Percentiles rank a stretch among this genome's conserved stretches.
phyloP scores from a whole-genome alignment of 2,329 filamentous ascomycete genomes.

The Endoconidiophora laricicola region DNA sequence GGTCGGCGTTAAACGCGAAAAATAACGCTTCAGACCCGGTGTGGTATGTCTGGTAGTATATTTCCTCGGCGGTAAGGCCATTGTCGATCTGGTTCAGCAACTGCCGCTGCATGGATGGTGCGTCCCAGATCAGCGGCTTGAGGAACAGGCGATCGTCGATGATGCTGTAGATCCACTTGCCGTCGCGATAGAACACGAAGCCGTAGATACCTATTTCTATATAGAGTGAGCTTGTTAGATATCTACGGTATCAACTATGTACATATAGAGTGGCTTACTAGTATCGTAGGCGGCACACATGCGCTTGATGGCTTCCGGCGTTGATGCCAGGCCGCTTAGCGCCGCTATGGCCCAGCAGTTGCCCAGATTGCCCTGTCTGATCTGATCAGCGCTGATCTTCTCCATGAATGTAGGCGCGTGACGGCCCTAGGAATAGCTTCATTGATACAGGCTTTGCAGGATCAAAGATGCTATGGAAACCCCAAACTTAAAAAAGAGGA shows the following conservation, averaged over 20 bases:
- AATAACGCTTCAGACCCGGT: slow-evolving; percentile 62
- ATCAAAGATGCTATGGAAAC: no score
- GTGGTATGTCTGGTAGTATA: slow-evolving; percentile 55
- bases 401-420: slow-evolving; percentile 51
- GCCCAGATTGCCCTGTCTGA: slow-evolving; percentile 63
- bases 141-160: slow-evolving; percentile 84
- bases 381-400: slow-evolving; percentile 52
- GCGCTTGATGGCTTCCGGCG: slow-evolving; percentile 50
- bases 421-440: slow-evolving; percentile 52
- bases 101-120: slow-evolving; percentile 56
- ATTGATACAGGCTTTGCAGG: slow-evolving; percentile 17
- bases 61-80: slow-evolving; percentile 48
- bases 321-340: slow-evolving; percentile 59
- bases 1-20: slow-evolving; percentile 58
- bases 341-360: slow-evolving; percentile 75
- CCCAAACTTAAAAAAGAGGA: no score
- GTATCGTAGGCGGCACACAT: slow-evolving; percentile 62
- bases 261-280: slow-evolving; percentile 21
- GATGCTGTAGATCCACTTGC: slow-evolving; percentile 83
- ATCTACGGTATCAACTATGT: not conserved
- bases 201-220: slow-evolving; percentile 62
- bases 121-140: slow-evolving; percentile 67
- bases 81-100: slow-evolving; percentile 61
- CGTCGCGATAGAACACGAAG: slow-evolving; percentile 76
- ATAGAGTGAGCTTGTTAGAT: slow-evolving; percentile 15